phyloP scores from a whole-genome alignment of 2,329 filamentous ascomycete species.

The Berkeleyomyces basicola region DNA sequence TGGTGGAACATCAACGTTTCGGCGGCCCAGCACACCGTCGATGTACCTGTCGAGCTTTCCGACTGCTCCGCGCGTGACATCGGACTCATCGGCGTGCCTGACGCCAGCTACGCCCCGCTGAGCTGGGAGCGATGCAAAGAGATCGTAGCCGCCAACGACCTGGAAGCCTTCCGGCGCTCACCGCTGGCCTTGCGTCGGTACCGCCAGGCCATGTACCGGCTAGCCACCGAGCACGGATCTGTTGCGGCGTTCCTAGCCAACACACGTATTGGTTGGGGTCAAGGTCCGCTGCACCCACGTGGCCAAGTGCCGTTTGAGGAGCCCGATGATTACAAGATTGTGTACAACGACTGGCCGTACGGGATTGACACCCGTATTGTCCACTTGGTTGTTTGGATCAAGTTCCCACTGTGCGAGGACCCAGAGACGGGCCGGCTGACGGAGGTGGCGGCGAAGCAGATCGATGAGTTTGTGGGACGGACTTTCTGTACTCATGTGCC shows the following conservation, averaged over 20 bases:
- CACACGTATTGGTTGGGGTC: slow-evolving; percentile 52
- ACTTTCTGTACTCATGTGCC: slow-evolving; percentile 44
- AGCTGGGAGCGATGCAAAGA: slow-evolving; percentile 53
- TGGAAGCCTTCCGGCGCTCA: slow-evolving; percentile 59
- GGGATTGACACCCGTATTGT: slow-evolving; percentile 62
- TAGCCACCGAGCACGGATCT: slow-evolving; percentile 54
- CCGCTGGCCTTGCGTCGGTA: slow-evolving; percentile 70
- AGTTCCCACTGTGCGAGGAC: slow-evolving; percentile 64
- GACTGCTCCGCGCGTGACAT: slow-evolving; percentile 51
- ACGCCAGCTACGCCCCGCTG: slow-evolving; percentile 44
- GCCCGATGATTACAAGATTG: slow-evolving; percentile 48
- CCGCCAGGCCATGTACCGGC: slow-evolving; percentile 46
- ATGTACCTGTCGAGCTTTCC: slow-evolving; percentile 57
- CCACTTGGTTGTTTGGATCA: slow-evolving; percentile 86
- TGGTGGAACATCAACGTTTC: slow-evolving; percentile 80
- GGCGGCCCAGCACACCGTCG: slow-evolving; percentile 36
- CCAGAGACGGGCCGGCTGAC: slow-evolving; percentile 48
- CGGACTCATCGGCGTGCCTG: slow-evolving; percentile 51
- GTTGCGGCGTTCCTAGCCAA: slow-evolving; percentile 61
- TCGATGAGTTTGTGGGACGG: slow-evolving; percentile 52
- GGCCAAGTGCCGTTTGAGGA: slow-evolving; percentile 6
- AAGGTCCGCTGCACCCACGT: background rate
- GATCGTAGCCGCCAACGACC: slow-evolving; percentile 46
- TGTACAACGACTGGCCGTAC: slow-evolving; percentile 92
- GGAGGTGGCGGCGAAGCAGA: slow-evolving; percentile 40